Conservation (phyloP, 2,329 filamentous ascomycete species). For the Claviceps lovelessii region DNA sequence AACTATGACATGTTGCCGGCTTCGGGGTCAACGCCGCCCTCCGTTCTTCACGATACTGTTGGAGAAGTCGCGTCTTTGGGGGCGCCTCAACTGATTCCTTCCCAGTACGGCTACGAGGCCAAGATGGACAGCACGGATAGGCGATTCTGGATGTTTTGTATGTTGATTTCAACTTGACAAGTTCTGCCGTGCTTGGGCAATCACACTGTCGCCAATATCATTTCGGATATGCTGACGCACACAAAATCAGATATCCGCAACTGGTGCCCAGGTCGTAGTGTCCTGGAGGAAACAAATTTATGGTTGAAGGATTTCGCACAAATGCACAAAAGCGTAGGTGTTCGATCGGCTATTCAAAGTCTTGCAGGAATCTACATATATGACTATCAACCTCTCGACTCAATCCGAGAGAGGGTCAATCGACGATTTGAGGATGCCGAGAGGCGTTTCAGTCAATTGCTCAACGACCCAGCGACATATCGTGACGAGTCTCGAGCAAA, state of each 20-base stretch:
- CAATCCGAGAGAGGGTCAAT: conserved; percentile 20
- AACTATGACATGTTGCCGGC: neutral
- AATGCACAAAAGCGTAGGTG: conserved; percentile 22
- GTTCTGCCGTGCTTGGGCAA: neutral
- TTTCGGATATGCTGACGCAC: neutral
- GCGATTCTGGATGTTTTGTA: conserved; percentile 22
- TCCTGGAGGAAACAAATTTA: conserved; percentile 23
- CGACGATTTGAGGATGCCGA: conserved; percentile 18
- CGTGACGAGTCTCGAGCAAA: conserved; percentile 12
- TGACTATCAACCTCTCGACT: conserved; percentile 22
- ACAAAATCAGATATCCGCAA: conserved; percentile 20
- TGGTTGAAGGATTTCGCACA: conserved; percentile 26
- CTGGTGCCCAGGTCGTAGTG: conserved; percentile 27
- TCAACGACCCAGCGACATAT: conserved; percentile 13
- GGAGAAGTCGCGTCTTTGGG: conserved; percentile 3
- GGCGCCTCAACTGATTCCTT: conserved; percentile 10
- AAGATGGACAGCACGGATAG: conserved; percentile 21
- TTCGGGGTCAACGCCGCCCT: neutral
- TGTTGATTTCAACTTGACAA: conserved; percentile 1
- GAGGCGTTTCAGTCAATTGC: conserved; percentile 15
- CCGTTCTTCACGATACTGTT: neutral
- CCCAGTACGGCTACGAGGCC: conserved; percentile 17
- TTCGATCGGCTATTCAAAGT: conserved; percentile 25
- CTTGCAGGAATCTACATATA: conserved; percentile 27
- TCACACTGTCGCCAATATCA: neutral